phyloP scores from a whole-genome alignment of 495 filamentous ascomycete genomes.

The Aspergillus bridgeri region DNA sequence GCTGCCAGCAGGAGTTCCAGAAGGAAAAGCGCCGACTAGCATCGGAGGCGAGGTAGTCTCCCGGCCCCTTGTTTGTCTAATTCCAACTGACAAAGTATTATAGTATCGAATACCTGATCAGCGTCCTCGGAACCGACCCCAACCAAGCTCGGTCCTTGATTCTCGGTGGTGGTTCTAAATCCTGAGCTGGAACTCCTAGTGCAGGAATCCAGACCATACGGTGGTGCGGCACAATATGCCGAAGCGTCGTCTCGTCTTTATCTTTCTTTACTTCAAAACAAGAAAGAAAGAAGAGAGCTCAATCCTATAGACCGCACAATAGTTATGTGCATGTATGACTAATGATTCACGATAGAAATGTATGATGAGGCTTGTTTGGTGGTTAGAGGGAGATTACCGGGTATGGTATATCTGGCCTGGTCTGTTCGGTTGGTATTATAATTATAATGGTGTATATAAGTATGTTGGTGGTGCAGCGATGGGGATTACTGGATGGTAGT shows the following conservation, averaged over 20 bases:
- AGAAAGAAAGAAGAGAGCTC: neutral
- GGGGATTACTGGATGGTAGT: too few relatives aligned
- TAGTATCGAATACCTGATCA: conserved; percentile 53
- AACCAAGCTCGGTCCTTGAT: conserved; percentile 45
- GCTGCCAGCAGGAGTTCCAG: conserved; percentile 69
- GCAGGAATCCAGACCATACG: neutral
- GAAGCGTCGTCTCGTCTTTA: too few relatives aligned
- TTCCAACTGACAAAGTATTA: conserved; percentile 1
- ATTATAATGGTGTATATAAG: neutral
- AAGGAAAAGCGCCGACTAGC: conserved; percentile 60
- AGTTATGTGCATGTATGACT: conserved; percentile 25
- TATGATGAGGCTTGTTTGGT: conserved; percentile 15
- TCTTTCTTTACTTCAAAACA: too few relatives aligned
- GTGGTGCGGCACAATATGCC: neutral
- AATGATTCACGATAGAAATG: conserved; percentile 48
- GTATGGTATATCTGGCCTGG: too few relatives aligned
- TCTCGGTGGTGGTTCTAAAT: conserved; percentile 23
- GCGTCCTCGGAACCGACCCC: conserved; percentile 46
- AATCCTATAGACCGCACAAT: neutral
- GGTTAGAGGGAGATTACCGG: too few relatives aligned
- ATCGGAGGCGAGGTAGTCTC: conserved; percentile 58
- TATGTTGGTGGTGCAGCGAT: neutral
- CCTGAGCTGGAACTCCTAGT: too few relatives aligned
- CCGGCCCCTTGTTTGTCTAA: neutral
- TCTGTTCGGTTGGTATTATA: neutral